These are phyloP conservation scores for Solanum hybrid DNA, from an alignment of 305 asterid species.

Conservation along the genomic window DNA sequence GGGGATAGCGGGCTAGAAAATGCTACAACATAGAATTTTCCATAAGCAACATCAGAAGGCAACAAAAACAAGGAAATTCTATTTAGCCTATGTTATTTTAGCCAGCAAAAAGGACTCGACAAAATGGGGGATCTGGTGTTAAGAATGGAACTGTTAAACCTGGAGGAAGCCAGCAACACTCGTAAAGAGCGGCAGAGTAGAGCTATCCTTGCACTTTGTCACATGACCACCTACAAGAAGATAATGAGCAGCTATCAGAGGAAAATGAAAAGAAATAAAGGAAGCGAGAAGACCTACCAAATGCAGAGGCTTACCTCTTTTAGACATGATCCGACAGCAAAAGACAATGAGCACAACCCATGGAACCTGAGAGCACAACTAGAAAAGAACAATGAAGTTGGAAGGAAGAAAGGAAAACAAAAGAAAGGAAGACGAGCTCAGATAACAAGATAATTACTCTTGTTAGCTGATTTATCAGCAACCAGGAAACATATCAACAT, in stretches of 20 bases:
- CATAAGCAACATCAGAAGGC: no score
- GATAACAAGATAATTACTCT: no score
- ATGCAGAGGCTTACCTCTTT: not conserved
- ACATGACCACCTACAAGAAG: not conserved
- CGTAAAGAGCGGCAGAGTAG: not conserved
- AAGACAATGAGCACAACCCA: not conserved
- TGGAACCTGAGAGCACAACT: not conserved
- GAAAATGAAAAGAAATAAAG: no score
- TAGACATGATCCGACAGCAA: not conserved
- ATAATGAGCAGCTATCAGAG: not conserved
- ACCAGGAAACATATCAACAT: no score
- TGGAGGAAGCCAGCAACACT: not conserved
- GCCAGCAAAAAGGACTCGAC: not conserved
- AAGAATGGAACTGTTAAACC: not conserved
- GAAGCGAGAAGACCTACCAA: not conserved
- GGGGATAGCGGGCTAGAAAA: no score
- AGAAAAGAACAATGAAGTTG: no score
- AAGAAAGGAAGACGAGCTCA: no score
- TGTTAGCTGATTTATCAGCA: no score
- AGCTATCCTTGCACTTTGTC: not conserved
- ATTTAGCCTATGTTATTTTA: no score
- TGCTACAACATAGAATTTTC: no score
- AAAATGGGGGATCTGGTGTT: not conserved
- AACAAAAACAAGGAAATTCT: no score
- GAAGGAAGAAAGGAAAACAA: not conserved